phyloP scores from a whole-genome alignment of 2,329 filamentous ascomycete genomes.

The Albifimbria verrucaria region DNA sequence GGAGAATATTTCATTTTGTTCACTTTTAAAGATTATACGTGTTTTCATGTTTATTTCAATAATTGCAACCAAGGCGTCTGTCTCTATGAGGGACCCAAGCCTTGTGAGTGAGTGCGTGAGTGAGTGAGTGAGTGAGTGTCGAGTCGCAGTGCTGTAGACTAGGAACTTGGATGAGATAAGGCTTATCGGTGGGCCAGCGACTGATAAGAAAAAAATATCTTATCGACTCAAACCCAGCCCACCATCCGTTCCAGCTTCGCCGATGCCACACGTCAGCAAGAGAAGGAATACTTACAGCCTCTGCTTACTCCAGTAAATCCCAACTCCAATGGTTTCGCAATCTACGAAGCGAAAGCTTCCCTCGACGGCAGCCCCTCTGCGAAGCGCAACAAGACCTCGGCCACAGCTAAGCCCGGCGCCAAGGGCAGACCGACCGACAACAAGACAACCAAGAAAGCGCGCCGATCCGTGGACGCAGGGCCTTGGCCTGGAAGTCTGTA shows the following conservation, averaged over 20 bases:
- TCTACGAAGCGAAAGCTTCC: constrained; percentile 38
- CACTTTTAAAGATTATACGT: background rate
- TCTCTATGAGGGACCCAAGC: no score
- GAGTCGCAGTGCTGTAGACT: background rate
- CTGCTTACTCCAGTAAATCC: no score
- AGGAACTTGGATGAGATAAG: no score
- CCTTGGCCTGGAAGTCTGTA: constrained; percentile 67
- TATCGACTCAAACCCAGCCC: background rate
- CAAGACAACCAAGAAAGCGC: constrained; percentile 24
- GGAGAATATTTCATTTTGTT: background rate
- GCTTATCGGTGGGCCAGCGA: constrained; percentile 17
- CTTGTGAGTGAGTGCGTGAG: no score
- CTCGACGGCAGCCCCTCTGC: constrained; percentile 24
- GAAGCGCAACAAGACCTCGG: constrained; percentile 32
- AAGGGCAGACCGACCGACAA: constrained; percentile 17
- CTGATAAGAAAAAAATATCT: constrained; percentile 15
- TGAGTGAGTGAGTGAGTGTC: background rate
- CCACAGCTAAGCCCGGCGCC: constrained; percentile 9
- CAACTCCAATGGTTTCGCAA: constrained; percentile 24
- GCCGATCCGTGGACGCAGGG: constrained; percentile 38
- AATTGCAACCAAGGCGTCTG: constrained; percentile 2
- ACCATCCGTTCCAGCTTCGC: constrained; percentile 5
- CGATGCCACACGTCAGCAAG: no score
- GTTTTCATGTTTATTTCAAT: background rate
- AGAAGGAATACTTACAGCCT: no score